Base-by-base conservation (phyloP, 2,329 filamentous ascomycete genomes). In the Didymella glomerata region DNA sequence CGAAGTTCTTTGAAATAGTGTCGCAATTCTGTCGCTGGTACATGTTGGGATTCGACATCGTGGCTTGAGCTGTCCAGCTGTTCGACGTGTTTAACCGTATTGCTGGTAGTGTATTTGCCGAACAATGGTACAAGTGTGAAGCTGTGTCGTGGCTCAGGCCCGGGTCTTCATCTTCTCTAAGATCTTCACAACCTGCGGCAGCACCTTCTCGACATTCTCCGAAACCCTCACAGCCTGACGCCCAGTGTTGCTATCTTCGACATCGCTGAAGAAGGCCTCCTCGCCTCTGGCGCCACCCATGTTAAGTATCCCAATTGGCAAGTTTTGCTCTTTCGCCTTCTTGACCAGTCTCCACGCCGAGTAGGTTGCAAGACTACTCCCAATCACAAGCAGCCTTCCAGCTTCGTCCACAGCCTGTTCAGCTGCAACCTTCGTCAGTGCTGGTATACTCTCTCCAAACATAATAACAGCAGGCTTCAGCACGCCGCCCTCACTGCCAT, bases 401-500 rank as follows among this genome's bases (percentile, higher is more conserved):
- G 75, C 90, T 27, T 84, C 84, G 70, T 97, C 91, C 48, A 98
- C 87, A 13, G 90, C 90, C 27, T 86, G 80, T 72, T 98, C 93
- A 1, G 93, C 94, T 0, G 87, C 88, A 1, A 80, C 76, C 76
- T 96, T 97, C 34, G 93, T 88, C 1, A 79, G 70, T 1, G 79
- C 77, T 0, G 86, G 82, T 48, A 98, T 96, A 60, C 87, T 93
- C 78, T 98, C 95, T 16, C 95, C 95, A 75, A 98, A 98, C 92
- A 98, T 97, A 68, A 93, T 88, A 2, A 99, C 93, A 0, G 91
- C 91, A 3, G 95, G 95, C 73, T 98, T 98, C 54, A 99, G 77
- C 36, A 98, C 87, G 2, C 94, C 95, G 0, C 88, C 91, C 20
- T 64, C 63, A 20, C 66, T 69, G n/a, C 34, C 55, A 2, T 60